These are phyloP conservation scores for Colletotrichum coccodes DNA, from an alignment of 2,329 filamentous ascomycete genomes.

Conservation along the genomic window DNA sequence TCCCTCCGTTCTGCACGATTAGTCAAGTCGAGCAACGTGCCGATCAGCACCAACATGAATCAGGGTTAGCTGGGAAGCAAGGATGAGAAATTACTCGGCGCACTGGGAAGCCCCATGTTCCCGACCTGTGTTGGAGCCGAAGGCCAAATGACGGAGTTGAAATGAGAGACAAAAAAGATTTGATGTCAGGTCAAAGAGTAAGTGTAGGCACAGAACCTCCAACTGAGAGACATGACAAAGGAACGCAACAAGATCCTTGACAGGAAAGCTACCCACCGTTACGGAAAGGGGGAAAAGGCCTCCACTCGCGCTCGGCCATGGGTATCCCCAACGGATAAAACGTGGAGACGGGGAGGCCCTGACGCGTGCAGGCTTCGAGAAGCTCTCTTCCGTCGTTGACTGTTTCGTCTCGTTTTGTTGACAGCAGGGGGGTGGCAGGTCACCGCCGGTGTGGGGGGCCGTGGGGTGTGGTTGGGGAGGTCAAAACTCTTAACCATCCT, in stretches of 20 bases:
- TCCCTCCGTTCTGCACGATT: not conserved
- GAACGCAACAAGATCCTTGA: not conserved
- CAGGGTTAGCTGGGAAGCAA: not conserved
- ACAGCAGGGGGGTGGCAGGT: not conserved
- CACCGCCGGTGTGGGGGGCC: not conserved
- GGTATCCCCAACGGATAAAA: not conserved
- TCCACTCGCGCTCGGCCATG: not conserved
- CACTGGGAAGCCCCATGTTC: not conserved
- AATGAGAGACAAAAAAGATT: not conserved
- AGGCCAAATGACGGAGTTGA: not conserved
- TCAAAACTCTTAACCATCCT: not conserved
- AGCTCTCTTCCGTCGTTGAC: not conserved
- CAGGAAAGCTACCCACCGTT: not conserved
- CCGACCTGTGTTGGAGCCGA: not conserved
- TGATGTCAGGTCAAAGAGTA: not conserved
- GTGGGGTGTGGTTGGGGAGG: not conserved
- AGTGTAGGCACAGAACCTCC: not conserved
- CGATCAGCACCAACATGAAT: not conserved
- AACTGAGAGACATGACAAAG: conserved; percentile 7
- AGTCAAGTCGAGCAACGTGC: not conserved
- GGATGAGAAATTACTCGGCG: not conserved
- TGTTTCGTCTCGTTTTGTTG: conserved; percentile 9
- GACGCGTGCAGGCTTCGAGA: conserved; percentile 8
- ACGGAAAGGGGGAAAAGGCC: not conserved
- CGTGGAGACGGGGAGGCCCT: not conserved